Evolutionary conservation across 2,329 filamentous ascomycete species (phyloP).

Genomic region (Trematosphaeria pertusa): DNA sequence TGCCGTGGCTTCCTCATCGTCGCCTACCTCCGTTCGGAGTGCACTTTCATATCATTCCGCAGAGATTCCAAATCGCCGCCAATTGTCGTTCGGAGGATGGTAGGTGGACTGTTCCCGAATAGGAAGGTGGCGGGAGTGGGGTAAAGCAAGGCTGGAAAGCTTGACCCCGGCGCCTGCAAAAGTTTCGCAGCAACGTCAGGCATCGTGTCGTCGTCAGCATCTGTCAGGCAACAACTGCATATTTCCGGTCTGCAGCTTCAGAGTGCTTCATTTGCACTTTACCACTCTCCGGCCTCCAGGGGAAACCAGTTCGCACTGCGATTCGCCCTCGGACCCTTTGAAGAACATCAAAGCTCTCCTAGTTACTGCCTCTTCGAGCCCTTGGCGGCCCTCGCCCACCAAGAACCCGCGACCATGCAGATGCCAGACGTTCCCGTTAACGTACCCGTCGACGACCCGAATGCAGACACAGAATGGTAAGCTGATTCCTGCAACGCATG

Average conservation of each 20-base stretch:
- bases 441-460: constrained; percentile 92
- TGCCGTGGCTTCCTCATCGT: too few relatives aligned
- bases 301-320: too few relatives aligned
- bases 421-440: constrained; percentile 66
- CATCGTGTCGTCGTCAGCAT: constrained; percentile 8
- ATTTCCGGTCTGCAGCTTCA: neutral
- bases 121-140: constrained; percentile 4
- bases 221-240: constrained; percentile 7
- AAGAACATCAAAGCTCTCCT: neutral
- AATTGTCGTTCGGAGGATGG: too few relatives aligned
- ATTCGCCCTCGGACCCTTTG: neutral
- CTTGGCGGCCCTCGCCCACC: neutral
- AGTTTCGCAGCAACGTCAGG: constrained; percentile 9
- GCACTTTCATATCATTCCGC: too few relatives aligned
- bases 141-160: constrained; percentile 7
- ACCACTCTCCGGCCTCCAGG: too few relatives aligned
- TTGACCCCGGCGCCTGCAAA: constrained; percentile 1
- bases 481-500: neutral
- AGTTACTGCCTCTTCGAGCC: neutral
- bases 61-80: too few relatives aligned
- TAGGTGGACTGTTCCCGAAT: neutral
- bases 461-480: constrained; percentile 97
- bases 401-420: constrained; percentile 31
- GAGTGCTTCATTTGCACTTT: too few relatives aligned
- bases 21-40: too few relatives aligned